phyloP scores from a whole-genome alignment of 2,329 filamentous ascomycete species.

The Clonostachys sp. region DNA sequence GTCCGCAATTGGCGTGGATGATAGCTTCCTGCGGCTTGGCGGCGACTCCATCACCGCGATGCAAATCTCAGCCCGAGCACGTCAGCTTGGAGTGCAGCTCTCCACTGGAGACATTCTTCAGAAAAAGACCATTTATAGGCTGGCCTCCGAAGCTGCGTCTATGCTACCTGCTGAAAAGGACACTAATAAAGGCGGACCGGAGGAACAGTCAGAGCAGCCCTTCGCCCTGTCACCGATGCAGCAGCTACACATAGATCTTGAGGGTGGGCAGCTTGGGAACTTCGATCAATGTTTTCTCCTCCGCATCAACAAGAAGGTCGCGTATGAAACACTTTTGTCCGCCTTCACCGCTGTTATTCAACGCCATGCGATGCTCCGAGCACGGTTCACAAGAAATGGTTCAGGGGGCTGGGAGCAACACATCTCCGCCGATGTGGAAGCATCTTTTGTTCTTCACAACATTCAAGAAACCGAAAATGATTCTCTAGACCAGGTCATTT shows the following conservation, averaged over 20 bases:
- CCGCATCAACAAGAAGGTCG: neutral
- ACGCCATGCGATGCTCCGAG: neutral
- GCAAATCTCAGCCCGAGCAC: slow-evolving; percentile 28
- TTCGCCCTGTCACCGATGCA: slow-evolving; percentile 2
- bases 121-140: slow-evolving; percentile 5
- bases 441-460: neutral
- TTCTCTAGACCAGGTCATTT: too few relatives aligned
- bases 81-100: slow-evolving; percentile 11
- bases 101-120: slow-evolving; percentile 2
- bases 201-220: too few relatives aligned
- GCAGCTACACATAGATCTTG: slow-evolving; percentile 1
- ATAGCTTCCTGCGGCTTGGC: slow-evolving; percentile 32
- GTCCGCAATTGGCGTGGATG: slow-evolving; percentile 14
- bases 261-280: neutral
- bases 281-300: neutral
- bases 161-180: neutral
- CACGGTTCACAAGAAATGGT: neutral
- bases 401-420: neutral
- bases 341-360: neutral
- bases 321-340: neutral
- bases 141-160: neutral
- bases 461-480: neutral
- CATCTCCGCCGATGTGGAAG: slow-evolving; percentile 1
- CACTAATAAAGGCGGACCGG: too few relatives aligned
- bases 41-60: slow-evolving; percentile 39